These are phyloP conservation scores for Bipolaris cookei DNA, from an alignment of 2,329 filamentous ascomycete genomes.

Conservation along the genomic window DNA sequence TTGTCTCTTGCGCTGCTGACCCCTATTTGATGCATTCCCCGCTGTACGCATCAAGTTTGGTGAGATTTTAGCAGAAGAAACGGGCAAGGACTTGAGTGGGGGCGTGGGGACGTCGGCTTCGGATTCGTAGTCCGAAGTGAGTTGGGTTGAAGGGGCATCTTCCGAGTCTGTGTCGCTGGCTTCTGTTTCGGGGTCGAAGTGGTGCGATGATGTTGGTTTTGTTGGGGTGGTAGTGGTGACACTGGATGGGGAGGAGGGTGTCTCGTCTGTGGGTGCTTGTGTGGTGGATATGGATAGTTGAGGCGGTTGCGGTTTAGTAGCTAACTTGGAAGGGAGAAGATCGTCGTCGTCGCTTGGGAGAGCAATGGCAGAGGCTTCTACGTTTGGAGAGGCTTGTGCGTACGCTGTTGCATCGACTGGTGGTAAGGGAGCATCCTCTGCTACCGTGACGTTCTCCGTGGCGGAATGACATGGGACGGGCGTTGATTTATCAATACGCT, in stretches of 20 bases:
- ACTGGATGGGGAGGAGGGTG: neutral
- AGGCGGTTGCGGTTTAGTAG: neutral
- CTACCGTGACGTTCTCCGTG: neutral
- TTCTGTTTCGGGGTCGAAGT: constrained; percentile 14
- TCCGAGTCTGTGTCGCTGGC: constrained; percentile 36
- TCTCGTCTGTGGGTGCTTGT: neutral
- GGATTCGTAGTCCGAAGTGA: constrained; percentile 31
- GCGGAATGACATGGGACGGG: neutral
- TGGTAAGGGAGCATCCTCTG: constrained; percentile 30
- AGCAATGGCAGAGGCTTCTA: constrained; percentile 23
- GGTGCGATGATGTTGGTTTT: neutral
- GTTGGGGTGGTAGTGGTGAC: neutral
- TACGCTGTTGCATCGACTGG: constrained; percentile 7
- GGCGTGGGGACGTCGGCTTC: constrained; percentile 5
- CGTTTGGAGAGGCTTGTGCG: neutral
- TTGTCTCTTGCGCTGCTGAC: constrained; percentile 22
- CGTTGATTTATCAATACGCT: constrained; percentile 61
- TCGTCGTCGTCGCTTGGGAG: constrained; percentile 31
- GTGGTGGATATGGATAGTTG: neutral
- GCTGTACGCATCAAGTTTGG: constrained; percentile 41
- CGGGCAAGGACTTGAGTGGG: neutral
- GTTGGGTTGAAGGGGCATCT: constrained; percentile 30
- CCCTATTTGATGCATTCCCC: constrained; percentile 22
- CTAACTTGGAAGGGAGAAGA: constrained; percentile 7
- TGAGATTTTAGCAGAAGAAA: constrained; percentile 14